phyloP scores from a whole-genome alignment of 495 filamentous ascomycete genomes.

The Neurospora sp. region DNA sequence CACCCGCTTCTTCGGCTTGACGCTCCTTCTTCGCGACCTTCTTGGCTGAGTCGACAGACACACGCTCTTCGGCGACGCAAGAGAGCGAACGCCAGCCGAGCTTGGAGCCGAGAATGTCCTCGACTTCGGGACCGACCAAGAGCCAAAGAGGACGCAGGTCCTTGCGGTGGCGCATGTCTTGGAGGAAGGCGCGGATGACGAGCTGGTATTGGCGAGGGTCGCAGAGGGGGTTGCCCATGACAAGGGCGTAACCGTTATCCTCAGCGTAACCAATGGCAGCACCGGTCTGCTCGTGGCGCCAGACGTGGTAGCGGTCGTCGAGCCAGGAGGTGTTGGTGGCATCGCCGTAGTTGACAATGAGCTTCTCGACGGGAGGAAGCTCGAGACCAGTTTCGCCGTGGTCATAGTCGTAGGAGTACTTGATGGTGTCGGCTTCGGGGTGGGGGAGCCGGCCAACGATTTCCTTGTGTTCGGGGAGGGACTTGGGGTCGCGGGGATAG shows the following conservation, averaged over 20 bases:
- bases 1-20: conserved; percentile 65
- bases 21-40: conserved; percentile 52
- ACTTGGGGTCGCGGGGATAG: conserved; percentile 78
- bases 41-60: conserved; percentile 58
- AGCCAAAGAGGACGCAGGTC: conserved; percentile 76
- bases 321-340: conserved; percentile 82
- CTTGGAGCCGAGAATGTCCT: conserved; percentile 62
- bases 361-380: conserved; percentile 63
- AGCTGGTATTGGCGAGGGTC: conserved; percentile 58
- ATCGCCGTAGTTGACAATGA: conserved; percentile 84
- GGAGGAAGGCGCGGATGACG: conserved; percentile 61
- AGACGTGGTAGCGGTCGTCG: conserved; percentile 72
- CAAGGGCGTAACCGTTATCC: conserved; percentile 60
- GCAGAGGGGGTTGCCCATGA: conserved; percentile 75
- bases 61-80: conserved; percentile 74
- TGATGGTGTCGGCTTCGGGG: conserved; percentile 66
- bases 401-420: conserved; percentile 37
- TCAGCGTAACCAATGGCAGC: conserved; percentile 71
- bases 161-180: conserved; percentile 56
- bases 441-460: conserved; percentile 50
- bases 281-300: conserved; percentile 65
- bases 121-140: conserved; percentile 55
- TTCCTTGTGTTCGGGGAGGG: conserved; percentile 46
- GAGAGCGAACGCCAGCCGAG: conserved; percentile 77
- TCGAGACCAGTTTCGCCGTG: conserved; percentile 35